phyloP scores from a whole-genome alignment of 108 stramenopile species.

The Fragilaria crotonensis region DNA sequence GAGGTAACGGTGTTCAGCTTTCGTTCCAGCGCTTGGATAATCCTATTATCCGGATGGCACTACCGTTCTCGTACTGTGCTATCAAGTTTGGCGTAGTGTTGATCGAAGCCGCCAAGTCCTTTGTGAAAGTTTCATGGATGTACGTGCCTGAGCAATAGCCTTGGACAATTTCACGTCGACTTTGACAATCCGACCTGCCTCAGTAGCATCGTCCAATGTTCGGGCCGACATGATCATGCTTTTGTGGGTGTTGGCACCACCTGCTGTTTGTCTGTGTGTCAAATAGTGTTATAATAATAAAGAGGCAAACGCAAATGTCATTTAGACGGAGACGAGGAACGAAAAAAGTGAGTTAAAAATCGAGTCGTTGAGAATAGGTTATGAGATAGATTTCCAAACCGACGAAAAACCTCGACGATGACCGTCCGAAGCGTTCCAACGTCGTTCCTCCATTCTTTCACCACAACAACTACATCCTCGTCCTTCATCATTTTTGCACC shows the following conservation, averaged over 20 bases:
- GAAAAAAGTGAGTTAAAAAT: neutral
- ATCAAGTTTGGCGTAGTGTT: slow-evolving; percentile 97
- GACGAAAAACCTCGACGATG: no score
- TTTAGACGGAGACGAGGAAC: neutral
- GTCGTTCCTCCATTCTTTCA: no score
- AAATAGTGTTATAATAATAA: no score
- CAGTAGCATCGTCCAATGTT: slow-evolving; percentile 93
- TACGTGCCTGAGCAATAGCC: slow-evolving; percentile 94
- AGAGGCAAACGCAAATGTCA: no score
- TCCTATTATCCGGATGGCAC: slow-evolving; percentile 95
- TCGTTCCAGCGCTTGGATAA: slow-evolving; percentile 90
- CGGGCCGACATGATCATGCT: slow-evolving; percentile 60
- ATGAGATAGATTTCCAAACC: neutral
- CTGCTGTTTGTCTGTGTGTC: no score
- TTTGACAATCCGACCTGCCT: slow-evolving; percentile 75
- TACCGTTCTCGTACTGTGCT: slow-evolving; percentile 93
- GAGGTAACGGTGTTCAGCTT: slow-evolving; percentile 85
- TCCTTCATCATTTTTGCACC: no score
- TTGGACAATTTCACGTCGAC: slow-evolving; percentile 85
- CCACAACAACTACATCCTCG: no score
- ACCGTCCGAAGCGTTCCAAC: no score
- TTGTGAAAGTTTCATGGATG: slow-evolving; percentile 96
- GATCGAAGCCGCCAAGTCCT: slow-evolving; percentile 91
- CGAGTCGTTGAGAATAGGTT: slow-evolving; percentile 3
- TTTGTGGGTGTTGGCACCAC: slow-evolving; percentile 77